phyloP scores from a whole-genome alignment of 192 early-diverging fungal species.

The Mortierella claussenii region DNA sequence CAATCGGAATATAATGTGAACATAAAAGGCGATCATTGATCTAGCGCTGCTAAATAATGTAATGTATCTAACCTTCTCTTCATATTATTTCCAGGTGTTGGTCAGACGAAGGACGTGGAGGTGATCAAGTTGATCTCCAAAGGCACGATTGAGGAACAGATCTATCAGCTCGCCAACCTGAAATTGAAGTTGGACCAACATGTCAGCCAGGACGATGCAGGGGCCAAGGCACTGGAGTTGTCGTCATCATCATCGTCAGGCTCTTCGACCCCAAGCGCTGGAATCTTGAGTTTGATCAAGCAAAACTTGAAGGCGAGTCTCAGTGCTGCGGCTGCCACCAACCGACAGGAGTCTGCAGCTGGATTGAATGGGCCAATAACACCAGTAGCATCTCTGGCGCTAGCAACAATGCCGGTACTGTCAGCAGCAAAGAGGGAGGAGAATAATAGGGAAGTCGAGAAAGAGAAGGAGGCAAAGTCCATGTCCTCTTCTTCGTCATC shows the following conservation, averaged over 20 bases:
- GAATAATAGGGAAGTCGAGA: background rate
- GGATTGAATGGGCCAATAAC: background rate
- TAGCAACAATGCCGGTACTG: too few species aligned
- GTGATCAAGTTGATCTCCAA: constrained; percentile 77
- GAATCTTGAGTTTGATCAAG: constrained; percentile 48
- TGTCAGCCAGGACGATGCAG: constrained; percentile 39
- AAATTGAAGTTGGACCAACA: constrained; percentile 72
- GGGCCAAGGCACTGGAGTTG: background rate
- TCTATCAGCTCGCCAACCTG: constrained; percentile 64
- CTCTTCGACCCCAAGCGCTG: constrained; percentile 45
- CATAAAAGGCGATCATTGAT: background rate
- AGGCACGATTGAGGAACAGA: constrained; percentile 77
- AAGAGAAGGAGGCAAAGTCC: background rate
- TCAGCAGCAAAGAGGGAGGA: background rate
- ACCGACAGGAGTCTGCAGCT: background rate
- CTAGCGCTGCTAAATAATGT: background rate
- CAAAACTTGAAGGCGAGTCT: constrained; percentile 29
- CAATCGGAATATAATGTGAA: too few species aligned
- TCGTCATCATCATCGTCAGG: constrained; percentile 19
- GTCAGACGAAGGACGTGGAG: constrained; percentile 83
- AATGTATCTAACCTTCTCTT: background rate
- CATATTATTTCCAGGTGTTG: constrained; percentile 63
- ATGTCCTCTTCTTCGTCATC: background rate
- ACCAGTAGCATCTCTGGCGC: background rate
- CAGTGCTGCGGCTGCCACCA: background rate